A percentile compares a stretch with the other conserved stretches of the same genome.
Evolutionary conservation across 208 protist genomes (phyloP).

Genomic region (Sergeia podlipaevii): DNA sequence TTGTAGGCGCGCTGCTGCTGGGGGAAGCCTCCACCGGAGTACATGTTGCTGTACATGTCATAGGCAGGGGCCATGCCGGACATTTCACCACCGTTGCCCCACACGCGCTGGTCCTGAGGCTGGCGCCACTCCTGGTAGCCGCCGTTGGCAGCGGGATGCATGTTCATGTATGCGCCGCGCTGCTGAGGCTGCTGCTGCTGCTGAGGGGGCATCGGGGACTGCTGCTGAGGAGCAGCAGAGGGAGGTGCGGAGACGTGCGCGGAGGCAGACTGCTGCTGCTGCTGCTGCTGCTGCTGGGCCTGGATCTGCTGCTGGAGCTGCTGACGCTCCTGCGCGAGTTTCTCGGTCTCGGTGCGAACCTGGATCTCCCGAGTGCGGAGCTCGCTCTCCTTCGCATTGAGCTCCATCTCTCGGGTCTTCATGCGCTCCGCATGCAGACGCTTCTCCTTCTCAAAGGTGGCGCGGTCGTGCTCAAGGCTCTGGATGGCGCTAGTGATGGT

Average conservation of each 20-base stretch:
- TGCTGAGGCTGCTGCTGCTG: constrained; percentile 19
- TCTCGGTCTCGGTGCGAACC: constrained; percentile 22
- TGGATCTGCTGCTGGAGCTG: constrained; percentile 22
- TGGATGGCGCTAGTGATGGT: constrained; percentile 34
- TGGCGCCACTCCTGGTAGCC: neutral
- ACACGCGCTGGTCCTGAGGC: neutral
- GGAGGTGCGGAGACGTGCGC: constrained; percentile 5
- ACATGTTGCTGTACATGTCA: neutral
- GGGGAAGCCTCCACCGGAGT: no score
- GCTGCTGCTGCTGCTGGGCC: constrained; percentile 41
- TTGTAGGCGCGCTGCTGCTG: constrained; percentile 3
- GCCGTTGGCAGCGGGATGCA: no score
- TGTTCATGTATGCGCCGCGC: constrained; percentile 19
- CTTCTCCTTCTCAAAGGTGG: constrained; percentile 34
- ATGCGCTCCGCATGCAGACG: constrained; percentile 38
- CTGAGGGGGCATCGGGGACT: constrained; percentile 8
- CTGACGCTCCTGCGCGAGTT: constrained; percentile 33
- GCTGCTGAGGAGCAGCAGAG: constrained; percentile 10
- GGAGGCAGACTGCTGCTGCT: constrained; percentile 17
- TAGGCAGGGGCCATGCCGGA: neutral
- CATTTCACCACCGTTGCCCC: no score
- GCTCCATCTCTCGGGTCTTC: constrained; percentile 42
- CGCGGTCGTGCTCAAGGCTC: constrained; percentile 35
- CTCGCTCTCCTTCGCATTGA: constrained; percentile 32
- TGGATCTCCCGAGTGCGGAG: constrained; percentile 29